Base-by-base conservation (phyloP, 2,329 filamentous ascomycete species). In the Periconia sp. region DNA sequence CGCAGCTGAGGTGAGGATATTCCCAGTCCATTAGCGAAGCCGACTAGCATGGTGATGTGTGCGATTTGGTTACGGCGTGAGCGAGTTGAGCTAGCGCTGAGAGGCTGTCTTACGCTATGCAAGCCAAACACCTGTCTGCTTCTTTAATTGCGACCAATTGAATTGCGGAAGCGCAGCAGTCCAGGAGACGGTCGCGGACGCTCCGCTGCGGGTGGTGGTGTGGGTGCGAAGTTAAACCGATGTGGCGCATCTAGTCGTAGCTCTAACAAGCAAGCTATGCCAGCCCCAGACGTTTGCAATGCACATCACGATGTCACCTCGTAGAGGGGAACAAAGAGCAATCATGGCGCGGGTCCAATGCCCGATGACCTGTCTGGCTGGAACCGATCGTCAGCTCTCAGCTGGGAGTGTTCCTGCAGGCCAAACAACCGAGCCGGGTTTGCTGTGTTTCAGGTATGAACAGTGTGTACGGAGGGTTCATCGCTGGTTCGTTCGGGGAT, bases 11-110 rank as follows among this genome's bases (percentile, higher is more conserved):
- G n/a, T n/a, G n/a, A n/a, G n/a, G n/a, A n/a, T n/a, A n/a, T n/a
- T n/a, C n/a, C n/a, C n/a, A n/a, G n/a, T n/a, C n/a, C n/a, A n/a
- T n/a, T n/a, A n/a, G n/a, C n/a, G n/a, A n/a, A n/a, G n/a, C n/a
- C n/a, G n/a, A 26, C 6, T 13, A 19, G 22, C 8, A 21, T 19
- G 17, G 19, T 12, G 23, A n/a, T 37, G 16, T 21, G 11, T 5
- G n/a, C 9, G 13, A 11, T 16, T 7, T 4, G 18, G 3, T 26
- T 15, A 23, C 19, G 25, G 24, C 31, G 36, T 39, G 36, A 39
- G 28, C 7, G 19, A 33, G 34, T 18, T 36, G 29, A 33, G 32
- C 37, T 40, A 40, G 37, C 26, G 37, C 37, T 29, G 38, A 42
- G 30, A 17, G 31, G 38, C 30, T 24, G 28, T 25, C 12, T 9